phyloP scores from a whole-genome alignment of 108 stramenopile genomes.

The Stephanodiscus triporus region DNA sequence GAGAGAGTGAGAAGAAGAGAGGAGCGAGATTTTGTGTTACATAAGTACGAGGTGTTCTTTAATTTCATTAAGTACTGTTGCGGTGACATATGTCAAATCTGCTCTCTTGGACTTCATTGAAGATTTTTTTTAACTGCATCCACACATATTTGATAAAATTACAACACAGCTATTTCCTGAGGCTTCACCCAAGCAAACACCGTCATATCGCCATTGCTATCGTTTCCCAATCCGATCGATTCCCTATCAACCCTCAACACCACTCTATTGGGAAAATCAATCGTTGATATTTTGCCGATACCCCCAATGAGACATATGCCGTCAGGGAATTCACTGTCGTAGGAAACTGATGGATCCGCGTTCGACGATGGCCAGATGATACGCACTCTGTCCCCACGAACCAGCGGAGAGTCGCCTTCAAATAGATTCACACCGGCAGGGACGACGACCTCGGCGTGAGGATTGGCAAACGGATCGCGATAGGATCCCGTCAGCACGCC shows the following conservation, averaged over 20 bases:
- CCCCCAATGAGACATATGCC: conserved; percentile 46
- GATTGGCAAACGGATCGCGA: conserved; percentile 29
- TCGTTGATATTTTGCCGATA: conserved; percentile 27
- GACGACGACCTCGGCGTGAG: conserved; percentile 9
- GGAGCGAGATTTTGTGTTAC: too few relatives aligned
- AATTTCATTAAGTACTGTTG: too few relatives aligned
- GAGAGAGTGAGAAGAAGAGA: background rate
- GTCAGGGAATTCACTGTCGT: conserved; percentile 43
- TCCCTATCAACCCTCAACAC: conserved; percentile 41
- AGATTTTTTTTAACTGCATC: too few relatives aligned
- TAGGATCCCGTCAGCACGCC: conserved; percentile 25
- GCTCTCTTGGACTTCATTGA: too few relatives aligned
- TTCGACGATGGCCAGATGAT: conserved; percentile 32
- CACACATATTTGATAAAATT: too few relatives aligned
- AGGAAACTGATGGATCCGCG: conserved; percentile 30
- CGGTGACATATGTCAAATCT: too few relatives aligned
- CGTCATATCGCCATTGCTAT: conserved; percentile 17
- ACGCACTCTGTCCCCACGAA: conserved; percentile 22
- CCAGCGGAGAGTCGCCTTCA: conserved; percentile 19
- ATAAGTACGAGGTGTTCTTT: too few relatives aligned
- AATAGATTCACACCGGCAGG: conserved; percentile 20
- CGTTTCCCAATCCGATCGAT: conserved; percentile 27
- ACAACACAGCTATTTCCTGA: conserved; percentile 20
- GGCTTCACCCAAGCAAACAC: conserved; percentile 52
- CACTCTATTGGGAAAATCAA: conserved; percentile 43